Conservation (phyloP, 2,329 filamentous ascomycete species). For the Pestalotiopsis sp. region DNA sequence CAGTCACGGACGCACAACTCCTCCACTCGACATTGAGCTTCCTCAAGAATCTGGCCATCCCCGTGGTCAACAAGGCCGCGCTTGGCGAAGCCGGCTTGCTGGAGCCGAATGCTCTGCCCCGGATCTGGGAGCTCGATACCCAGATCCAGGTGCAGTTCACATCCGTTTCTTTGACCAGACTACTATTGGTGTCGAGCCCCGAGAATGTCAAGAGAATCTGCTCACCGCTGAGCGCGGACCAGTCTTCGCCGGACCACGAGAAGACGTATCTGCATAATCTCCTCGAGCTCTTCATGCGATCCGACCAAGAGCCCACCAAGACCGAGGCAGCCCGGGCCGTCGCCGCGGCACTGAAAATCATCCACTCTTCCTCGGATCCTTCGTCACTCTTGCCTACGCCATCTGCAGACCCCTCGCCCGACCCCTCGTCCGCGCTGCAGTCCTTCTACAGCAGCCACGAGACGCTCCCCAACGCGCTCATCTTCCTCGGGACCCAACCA, state of each 20-base stretch:
- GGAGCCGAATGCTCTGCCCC: constrained; percentile 47
- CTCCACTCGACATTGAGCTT: constrained; percentile 61
- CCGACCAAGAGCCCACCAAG: constrained; percentile 56
- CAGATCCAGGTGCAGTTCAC: constrained; percentile 62
- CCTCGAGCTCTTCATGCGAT: constrained; percentile 41
- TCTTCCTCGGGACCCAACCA: constrained; percentile 56
- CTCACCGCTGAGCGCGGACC: constrained; percentile 38
- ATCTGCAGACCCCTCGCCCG: not conserved
- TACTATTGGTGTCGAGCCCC: constrained; percentile 56
- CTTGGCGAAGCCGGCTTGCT: constrained; percentile 51
- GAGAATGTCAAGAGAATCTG: constrained; percentile 56
- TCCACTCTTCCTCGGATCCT: constrained; percentile 45
- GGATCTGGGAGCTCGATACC: constrained; percentile 55
- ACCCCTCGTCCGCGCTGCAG: not conserved
- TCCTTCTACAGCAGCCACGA: constrained; percentile 49
- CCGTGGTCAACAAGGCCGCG: constrained; percentile 52
- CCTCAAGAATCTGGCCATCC: constrained; percentile 67
- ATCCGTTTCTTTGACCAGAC: constrained; percentile 58
- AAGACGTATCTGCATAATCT: constrained; percentile 40
- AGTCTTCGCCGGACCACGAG: constrained; percentile 22
- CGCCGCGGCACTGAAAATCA: constrained; percentile 54
- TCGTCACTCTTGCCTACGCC: constrained; percentile 25
- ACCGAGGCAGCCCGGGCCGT: constrained; percentile 61
- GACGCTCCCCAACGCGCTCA: constrained; percentile 43
- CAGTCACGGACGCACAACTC: constrained; percentile 48